These are phyloP conservation scores for Inga oerstediana DNA, from an alignment of 306 rosid species.

Conservation along the genomic window DNA sequence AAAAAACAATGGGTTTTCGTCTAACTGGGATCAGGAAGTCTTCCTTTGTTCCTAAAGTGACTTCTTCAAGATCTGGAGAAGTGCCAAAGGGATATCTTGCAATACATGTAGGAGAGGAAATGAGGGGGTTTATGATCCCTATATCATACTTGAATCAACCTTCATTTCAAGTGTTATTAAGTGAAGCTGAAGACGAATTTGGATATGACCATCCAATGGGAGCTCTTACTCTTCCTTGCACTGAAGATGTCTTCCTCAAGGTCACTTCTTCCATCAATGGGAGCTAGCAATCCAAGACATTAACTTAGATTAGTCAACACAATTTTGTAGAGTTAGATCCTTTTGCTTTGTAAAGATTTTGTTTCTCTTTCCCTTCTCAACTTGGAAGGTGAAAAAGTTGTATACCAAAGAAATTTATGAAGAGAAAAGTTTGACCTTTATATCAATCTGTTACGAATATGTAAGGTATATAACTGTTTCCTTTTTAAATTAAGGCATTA, in stretches of 20 bases:
- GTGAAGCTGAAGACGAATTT: neutral
- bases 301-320: neutral
- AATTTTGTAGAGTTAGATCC: conserved; percentile 3
- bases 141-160: conserved; percentile 1
- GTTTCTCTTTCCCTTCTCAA: neutral
- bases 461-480: too few species aligned
- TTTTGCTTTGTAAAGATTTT: neutral
- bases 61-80: neutral
- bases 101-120: neutral
- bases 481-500: too few species aligned
- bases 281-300: neutral
- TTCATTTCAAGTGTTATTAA: neutral
- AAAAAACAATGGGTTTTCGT: too few species aligned
- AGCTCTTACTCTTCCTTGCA: too few species aligned
- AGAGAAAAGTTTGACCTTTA: neutral
- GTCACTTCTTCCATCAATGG: too few species aligned
- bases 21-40: too few species aligned
- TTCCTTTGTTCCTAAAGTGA: too few species aligned
- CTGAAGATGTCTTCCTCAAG: too few species aligned
- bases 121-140: neutral
- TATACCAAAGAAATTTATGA: neutral
- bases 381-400: neutral
- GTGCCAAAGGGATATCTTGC: conserved; percentile 13
- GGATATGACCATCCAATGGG: neutral
- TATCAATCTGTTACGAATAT: too few species aligned